Evolutionary conservation across 2,329 filamentous ascomycete genomes (phyloP), one percentile per base, ranked within the genome.

Genomic region (Aspergillus sp.): DNA sequence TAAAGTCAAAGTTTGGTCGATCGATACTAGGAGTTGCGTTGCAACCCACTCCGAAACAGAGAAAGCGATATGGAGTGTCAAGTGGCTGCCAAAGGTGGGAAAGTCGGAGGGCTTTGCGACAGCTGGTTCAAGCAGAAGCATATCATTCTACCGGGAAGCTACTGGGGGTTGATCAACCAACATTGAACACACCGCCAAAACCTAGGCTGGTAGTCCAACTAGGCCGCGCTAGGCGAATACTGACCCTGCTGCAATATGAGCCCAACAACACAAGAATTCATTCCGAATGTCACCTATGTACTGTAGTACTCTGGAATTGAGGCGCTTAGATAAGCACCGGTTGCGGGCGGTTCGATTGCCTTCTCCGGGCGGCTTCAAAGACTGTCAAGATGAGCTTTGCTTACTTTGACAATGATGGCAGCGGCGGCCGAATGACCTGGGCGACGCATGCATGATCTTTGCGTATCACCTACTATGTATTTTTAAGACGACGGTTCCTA

Each of bases 1-100:
- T 43, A 97, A 96, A 77, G 92, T 91, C 63, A 97, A 97, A 78
- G 91, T 98, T 31, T 99, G 95, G 95, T 94, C 92, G 31, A 86
- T 97, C 62, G 93, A 97, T 70, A 86, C 89, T 38, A 86, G 88
- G 60, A 84, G 84, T 4, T 98, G 95, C 74, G 95, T 99, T 49
- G 93, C 94, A 13, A 99, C 95, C 9, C 92, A 97, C 74, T 93
- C 90, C 61, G 93, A 98, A 80, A 93, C 91, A 6, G 93, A 94
- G 66, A 91, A 91, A 77, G 86, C 89, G 0, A 74, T 98, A 3
- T 97, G 93, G 91, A 87, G 87, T 58, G 91, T 93, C 30, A 89
- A 87, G 71, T 96, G 92, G 92, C 77, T 96, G 63, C 91, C 91
- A 11, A 93, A 91, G 79, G 85, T 85, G 1, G 77, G 78, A 19